phyloP scores from a whole-genome alignment of 352 stramenopile species.

The Globisporangium perplexum region DNA sequence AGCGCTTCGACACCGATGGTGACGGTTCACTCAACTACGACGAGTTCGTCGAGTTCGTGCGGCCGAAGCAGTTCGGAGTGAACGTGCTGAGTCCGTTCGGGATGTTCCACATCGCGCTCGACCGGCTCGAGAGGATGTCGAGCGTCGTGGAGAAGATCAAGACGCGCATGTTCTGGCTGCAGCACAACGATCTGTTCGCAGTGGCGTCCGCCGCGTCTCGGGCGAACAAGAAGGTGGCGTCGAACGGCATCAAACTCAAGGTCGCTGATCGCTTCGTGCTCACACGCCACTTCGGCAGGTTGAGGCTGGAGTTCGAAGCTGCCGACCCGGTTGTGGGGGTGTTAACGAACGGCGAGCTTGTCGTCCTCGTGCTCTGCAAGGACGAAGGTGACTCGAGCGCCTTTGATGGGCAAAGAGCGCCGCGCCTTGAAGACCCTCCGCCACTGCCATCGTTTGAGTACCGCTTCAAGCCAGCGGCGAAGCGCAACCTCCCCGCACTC shows the following conservation, averaged over 20 bases:
- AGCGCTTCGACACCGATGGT: conserved; percentile 37
- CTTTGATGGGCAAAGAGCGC: too few species aligned
- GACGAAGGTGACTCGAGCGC: background rate
- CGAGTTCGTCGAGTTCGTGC: conserved; percentile 42
- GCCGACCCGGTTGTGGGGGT: conserved; percentile 19
- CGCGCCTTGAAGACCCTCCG: background rate
- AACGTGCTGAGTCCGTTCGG: conserved; percentile 42
- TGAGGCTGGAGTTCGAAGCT: conserved; percentile 17
- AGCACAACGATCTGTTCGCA: conserved; percentile 45
- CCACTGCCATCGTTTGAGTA: conserved; percentile 13
- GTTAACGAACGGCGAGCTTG: conserved; percentile 32
- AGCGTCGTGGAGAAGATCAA: conserved; percentile 31
- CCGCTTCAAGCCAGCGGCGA: conserved; percentile 12
- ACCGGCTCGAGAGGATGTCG: conserved; percentile 20
- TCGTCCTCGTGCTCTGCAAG: conserved; percentile 23
- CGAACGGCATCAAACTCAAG: conserved; percentile 17
- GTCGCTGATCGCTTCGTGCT: conserved; percentile 30
- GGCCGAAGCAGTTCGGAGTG: conserved; percentile 35
- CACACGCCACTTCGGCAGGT: conserved; percentile 28
- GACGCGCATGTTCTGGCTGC: conserved; percentile 49
- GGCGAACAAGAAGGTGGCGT: background rate
- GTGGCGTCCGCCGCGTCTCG: conserved; percentile 1
- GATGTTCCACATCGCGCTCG: conserved; percentile 30
- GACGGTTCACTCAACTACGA: conserved; percentile 35
- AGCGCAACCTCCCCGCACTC: conserved; percentile 12